phyloP scores from a whole-genome alignment of 768 basidiomycete species.

The Coprinopsis marcescibilis region DNA sequence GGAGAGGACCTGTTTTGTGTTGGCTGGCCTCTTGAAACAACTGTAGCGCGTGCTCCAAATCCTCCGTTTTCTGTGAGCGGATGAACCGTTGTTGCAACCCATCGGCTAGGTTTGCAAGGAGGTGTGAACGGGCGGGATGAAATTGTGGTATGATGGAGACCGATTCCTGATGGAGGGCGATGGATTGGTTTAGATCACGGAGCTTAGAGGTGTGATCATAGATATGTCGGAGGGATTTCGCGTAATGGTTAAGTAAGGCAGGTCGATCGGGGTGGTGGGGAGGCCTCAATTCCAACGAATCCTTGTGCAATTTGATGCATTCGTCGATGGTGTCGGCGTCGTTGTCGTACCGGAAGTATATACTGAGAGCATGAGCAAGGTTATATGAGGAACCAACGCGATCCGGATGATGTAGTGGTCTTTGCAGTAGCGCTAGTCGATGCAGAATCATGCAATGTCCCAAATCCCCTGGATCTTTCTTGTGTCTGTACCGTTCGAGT shows the following conservation, averaged over 20 bases:
- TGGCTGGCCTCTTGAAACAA: too few species aligned
- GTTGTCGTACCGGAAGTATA: conserved; percentile 1
- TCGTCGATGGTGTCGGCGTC: background rate
- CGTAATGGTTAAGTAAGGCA: background rate
- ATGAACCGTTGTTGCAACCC: too few species aligned
- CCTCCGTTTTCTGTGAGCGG: too few species aligned
- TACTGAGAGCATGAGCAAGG: conserved; percentile 6
- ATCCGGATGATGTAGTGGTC: conserved; percentile 10
- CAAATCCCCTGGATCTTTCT: too few species aligned
- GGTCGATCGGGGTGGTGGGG: background rate
- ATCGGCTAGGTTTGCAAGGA: too few species aligned
- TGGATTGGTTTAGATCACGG: background rate
- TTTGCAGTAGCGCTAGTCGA: background rate
- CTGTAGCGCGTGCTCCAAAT: too few species aligned
- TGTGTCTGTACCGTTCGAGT: too few species aligned
- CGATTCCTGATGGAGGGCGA: background rate
- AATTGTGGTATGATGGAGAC: too few species aligned
- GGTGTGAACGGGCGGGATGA: too few species aligned
- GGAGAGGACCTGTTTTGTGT: too few species aligned
- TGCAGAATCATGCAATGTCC: conserved; percentile 1
- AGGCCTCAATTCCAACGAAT: background rate
- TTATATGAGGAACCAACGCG: conserved; percentile 1
- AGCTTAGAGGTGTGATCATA: background rate
- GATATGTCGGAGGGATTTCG: background rate
- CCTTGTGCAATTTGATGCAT: background rate